Evolutionary conservation across 345 rosid species (phyloP), one percentile per base, ranked within the genome.

Genomic region (Dovyalis caffra): DNA sequence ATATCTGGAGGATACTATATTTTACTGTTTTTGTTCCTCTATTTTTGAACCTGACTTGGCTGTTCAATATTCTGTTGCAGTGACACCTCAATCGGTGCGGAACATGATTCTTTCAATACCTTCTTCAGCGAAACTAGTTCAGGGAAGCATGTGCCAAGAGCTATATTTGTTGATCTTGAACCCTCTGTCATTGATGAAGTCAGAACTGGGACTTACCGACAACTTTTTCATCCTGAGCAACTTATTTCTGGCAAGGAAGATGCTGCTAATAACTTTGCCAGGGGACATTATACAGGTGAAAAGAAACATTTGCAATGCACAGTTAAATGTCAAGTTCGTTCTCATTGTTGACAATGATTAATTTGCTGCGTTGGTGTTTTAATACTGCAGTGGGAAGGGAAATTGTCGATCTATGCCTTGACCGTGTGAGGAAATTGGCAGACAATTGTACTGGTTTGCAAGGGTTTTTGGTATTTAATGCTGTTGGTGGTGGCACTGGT

Each of bases 111-210:
- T 62, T 92, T 92, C 76, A 92, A 92, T 74, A 92, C 97, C 43
- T 90, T 92, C 96, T 90, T 92, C 78, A 92, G 95, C 16, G 95
- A 92, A 88, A 92, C 96, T n/a, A 90, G 96, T 67, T 88, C 92
- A 18, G 96, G 97, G 8, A 87, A 90, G 80, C 96, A 92, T 78
- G 97, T 92, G 28, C 97, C 97, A 25, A 90, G 96, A 79, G 97
- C 94, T 62, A 80, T 92, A 68, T 92, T 87, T 76, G 88, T 90
- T 60, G 96, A 90, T 83, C 87, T 92, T 16, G 97, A 92, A 77
- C 97, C 97, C 29, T 87, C 94, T 64, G 96, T 92, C 56, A 90
- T 92, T 2, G 97, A 92, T 75, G 97, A 92, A 84, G 89, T 90
- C 74, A 86, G 94, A 82, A 75, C 88, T 23, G 97, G 97, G 68